Evolutionary conservation across 2,329 filamentous ascomycete genomes (phyloP).

Genomic region (Beauveria brongniartii): DNA sequence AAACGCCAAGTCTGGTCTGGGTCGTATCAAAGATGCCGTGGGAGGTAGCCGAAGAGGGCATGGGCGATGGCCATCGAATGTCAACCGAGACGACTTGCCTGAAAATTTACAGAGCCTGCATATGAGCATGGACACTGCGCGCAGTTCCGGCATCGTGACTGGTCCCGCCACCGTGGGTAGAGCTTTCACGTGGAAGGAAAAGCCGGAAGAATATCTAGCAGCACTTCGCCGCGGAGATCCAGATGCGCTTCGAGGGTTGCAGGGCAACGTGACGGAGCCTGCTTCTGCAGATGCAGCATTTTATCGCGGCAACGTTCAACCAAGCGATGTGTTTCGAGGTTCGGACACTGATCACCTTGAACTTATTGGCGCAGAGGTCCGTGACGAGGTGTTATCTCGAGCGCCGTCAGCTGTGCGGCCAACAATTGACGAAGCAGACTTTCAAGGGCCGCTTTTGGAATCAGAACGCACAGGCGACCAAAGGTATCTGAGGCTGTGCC

Average conservation of each 20-base stretch:
- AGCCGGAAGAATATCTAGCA: conserved; percentile 50
- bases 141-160: conserved; percentile 20
- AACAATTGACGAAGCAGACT: conserved; percentile 49
- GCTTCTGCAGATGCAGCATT: conserved; percentile 17
- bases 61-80: conserved; percentile 39
- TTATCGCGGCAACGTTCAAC: conserved; percentile 16
- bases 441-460: conserved; percentile 44
- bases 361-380: conserved; percentile 32
- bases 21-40: conserved; percentile 79
- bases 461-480: conserved; percentile 37
- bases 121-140: conserved; percentile 11
- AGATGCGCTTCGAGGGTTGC: conserved; percentile 19
- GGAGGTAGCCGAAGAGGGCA: conserved; percentile 52
- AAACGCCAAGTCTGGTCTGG: conserved; percentile 74
- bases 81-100: conserved; percentile 42
- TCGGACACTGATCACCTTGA: conserved; percentile 21
- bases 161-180: conserved; percentile 37
- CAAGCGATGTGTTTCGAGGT: conserved; percentile 17
- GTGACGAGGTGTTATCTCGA: conserved; percentile 32
- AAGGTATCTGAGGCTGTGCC: conserved; percentile 44
- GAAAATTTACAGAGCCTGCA: conserved; percentile 21
- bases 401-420: conserved; percentile 52
- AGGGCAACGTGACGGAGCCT: not conserved
- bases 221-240: conserved; percentile 30
- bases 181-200: conserved; percentile 57